These are phyloP conservation scores for Fusarium napiforme DNA, from an alignment of 2,329 filamentous ascomycete genomes.

Conservation along the genomic window DNA sequence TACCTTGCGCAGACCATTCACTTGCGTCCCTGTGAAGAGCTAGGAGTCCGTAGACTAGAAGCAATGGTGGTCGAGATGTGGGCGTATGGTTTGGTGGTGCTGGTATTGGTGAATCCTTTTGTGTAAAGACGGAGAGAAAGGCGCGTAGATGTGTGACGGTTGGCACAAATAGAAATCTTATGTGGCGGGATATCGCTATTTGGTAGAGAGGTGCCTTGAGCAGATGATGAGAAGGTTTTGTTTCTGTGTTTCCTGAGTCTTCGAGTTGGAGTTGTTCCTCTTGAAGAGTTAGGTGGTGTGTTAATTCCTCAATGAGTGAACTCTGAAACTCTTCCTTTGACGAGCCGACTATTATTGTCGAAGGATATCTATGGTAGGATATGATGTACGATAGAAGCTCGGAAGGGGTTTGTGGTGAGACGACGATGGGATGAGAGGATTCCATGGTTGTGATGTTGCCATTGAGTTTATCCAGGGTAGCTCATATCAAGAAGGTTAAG, in stretches of 20 bases:
- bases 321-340: constrained; percentile 72
- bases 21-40: constrained; percentile 73
- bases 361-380: constrained; percentile 63
- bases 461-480: constrained; percentile 30
- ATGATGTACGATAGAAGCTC: constrained; percentile 75
- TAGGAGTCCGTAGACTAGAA: constrained; percentile 74
- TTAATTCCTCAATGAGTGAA: constrained; percentile 63
- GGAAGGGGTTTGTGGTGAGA: constrained; percentile 65
- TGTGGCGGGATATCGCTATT: constrained; percentile 73
- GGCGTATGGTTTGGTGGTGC: constrained; percentile 49
- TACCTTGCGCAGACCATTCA: constrained; percentile 80
- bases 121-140: constrained; percentile 70
- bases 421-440: constrained; percentile 52
- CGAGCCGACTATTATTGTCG: constrained; percentile 77
- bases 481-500: background rate
- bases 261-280: background rate
- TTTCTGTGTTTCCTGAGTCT: background rate
- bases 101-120: constrained; percentile 50
- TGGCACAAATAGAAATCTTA: constrained; percentile 77
- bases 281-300: constrained; percentile 34
- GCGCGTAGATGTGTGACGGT: constrained; percentile 82
- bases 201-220: constrained; percentile 74
- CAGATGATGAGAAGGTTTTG: constrained; percentile 49
- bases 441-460: constrained; percentile 21
- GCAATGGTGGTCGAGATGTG: constrained; percentile 49